Percentiles rank a stretch among this genome's conserved stretches.
Conservation (phyloP, 2,329 filamentous ascomycete species). For the Ophiostoma pallidulum region DNA sequence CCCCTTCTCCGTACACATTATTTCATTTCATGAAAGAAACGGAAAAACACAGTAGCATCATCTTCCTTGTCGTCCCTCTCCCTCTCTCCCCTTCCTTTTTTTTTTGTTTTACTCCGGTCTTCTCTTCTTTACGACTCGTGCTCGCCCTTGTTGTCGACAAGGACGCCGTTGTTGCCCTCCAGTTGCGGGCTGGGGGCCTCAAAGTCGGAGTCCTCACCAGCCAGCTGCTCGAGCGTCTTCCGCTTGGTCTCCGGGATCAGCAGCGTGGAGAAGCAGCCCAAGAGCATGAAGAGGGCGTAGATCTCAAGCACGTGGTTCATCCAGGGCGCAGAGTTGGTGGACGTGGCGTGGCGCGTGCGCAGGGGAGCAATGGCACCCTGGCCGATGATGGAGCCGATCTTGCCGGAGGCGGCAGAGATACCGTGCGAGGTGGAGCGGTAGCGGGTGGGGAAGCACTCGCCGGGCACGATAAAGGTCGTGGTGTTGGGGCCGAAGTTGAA, state of each 20-base stretch:
- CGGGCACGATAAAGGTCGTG: constrained; percentile 48
- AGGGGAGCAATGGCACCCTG: constrained; percentile 49
- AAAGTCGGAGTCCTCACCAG: constrained; percentile 18
- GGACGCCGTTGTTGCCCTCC: not conserved
- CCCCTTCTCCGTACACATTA: not conserved
- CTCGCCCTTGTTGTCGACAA: constrained; percentile 13
- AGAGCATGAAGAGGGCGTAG: constrained; percentile 66
- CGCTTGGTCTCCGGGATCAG: constrained; percentile 67
- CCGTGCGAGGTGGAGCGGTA: constrained; percentile 50
- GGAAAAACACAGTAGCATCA: too few relatives aligned
- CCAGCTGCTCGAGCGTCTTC: constrained; percentile 60
- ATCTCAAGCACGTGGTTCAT: constrained; percentile 71
- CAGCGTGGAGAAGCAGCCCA: constrained; percentile 58
- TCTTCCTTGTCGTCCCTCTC: not conserved
- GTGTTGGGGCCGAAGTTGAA: constrained; percentile 51
- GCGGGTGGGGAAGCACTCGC: constrained; percentile 47
- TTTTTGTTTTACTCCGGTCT: not conserved
- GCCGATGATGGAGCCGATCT: constrained; percentile 48
- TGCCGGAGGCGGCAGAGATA: constrained; percentile 45
- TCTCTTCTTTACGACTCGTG: not conserved
- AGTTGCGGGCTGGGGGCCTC: not conserved
- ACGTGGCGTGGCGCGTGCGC: constrained; percentile 35
- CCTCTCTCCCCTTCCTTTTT: not conserved
- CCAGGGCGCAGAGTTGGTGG: constrained; percentile 45
- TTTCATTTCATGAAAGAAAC: too few relatives aligned